Evolutionary conservation across 192 early-diverging fungal genomes (phyloP).

Genomic region (Coemansia sp.): DNA sequence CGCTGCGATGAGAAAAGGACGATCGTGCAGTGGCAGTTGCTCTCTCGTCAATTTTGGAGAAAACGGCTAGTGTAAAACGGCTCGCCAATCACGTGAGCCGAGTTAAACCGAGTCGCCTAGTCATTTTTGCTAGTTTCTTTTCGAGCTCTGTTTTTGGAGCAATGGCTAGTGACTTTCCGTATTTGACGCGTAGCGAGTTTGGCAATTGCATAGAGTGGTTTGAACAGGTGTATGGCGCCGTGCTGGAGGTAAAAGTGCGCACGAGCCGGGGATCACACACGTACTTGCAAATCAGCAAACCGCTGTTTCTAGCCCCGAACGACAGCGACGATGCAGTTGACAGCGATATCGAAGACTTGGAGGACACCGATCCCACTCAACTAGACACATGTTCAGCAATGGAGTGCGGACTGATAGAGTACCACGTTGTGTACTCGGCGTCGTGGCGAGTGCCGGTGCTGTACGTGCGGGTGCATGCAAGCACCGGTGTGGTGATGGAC

Average conservation of each 20-base stretch:
- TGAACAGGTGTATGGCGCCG: conserved; percentile 5
- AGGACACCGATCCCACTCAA: conserved; percentile 9
- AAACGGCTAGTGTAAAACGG: not conserved
- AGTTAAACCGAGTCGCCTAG: not conserved
- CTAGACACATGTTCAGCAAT: not conserved
- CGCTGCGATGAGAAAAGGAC: conserved; percentile 13
- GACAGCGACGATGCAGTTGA: not conserved
- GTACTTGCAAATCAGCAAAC: conserved; percentile 8
- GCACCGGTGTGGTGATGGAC: conserved; percentile 13
- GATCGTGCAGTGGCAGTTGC: conserved; percentile 9
- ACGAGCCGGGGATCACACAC: not conserved
- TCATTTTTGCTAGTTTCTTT: not conserved
- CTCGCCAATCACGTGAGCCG: not conserved
- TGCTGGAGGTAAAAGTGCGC: not conserved
- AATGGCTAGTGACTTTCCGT: conserved; percentile 21
- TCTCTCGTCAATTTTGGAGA: not conserved
- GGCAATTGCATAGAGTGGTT: conserved; percentile 16
- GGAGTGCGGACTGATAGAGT: conserved; percentile 20
- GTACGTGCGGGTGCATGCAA: conserved; percentile 14
- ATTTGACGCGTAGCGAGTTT: conserved; percentile 25
- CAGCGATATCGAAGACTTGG: conserved; percentile 1
- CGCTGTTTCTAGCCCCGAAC: not conserved
- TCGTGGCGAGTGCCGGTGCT: conserved; percentile 47
- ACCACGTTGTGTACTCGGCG: conserved; percentile 39
- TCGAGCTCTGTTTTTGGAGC: not conserved